A percentile compares a stretch with the other conserved stretches of the same genome.
Evolutionary conservation across 1,284 basidiomycete genomes (phyloP).

Genomic region (Ceratobasidium sp.): DNA sequence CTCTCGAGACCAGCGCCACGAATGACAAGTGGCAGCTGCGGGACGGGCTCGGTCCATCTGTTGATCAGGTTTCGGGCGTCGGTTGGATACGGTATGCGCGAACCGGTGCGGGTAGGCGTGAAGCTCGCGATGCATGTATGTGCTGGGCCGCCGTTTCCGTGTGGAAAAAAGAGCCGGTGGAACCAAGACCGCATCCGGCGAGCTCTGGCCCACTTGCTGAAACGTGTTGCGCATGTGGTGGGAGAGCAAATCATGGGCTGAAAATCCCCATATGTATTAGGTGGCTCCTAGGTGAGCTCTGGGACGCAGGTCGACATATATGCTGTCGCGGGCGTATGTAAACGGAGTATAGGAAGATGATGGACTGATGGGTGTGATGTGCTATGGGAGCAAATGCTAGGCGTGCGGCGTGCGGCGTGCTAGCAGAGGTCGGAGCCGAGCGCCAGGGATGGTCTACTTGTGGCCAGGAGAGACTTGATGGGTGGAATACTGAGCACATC

Average conservation of each 20-base stretch:
- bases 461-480: not conserved
- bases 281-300: not conserved
- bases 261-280: too few species aligned
- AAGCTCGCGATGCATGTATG: not conserved
- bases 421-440: not conserved
- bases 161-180: not conserved
- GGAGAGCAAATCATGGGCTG: not conserved
- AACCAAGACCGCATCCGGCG: not conserved
- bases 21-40: constrained; percentile 1
- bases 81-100: not conserved
- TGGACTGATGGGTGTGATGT: constrained; percentile 5
- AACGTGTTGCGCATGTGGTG: constrained; percentile 2
- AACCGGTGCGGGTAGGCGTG: not conserved
- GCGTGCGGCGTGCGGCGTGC: not conserved
- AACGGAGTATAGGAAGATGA: constrained; percentile 6
- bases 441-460: not conserved
- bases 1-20: not conserved
- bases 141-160: not conserved
- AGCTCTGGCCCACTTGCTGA: constrained; percentile 8
- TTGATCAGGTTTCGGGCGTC: not conserved
- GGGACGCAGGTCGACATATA: not conserved
- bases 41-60: constrained; percentile 1
- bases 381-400: not conserved
- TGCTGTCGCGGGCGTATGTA: not conserved
- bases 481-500: not conserved